Evolutionary conservation across 345 rosid species (phyloP), one percentile per base, ranked within the genome.

Genomic region (Dimocarpus longan): DNA sequence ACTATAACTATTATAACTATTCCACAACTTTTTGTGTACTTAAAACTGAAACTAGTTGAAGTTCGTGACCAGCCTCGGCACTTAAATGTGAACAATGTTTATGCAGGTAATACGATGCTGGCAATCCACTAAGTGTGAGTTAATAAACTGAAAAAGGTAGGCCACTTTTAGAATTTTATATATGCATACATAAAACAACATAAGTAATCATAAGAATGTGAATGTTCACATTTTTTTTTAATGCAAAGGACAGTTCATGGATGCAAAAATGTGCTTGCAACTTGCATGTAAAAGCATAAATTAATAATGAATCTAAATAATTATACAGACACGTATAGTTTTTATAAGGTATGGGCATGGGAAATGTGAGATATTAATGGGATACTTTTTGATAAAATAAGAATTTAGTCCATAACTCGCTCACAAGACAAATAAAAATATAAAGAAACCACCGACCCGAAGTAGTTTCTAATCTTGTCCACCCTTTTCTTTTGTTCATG

Each of bases 341-440:
- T 37, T 5, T 37, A 28, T 37, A 28, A 66, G 70, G 70, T 0
- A 66, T 39, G n/a, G 70, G 43, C 70, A 66, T 66, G 40, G 26
- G 70, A 37, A 66, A 28, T 65, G 68, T 24, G 42, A 12, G 28
- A n/a, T 65, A 26, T 32, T 65, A 24, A 65, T 5, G 10, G 26
- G 8, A 22, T 65, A 24, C 26, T 22, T 3, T 62, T 5, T 21
- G 5, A 66, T 76, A 52, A 22, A 76, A 52, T 21, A 76, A 76
- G 52, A 76, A 54, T 48, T 19, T 11, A 9, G 8, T 66, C 66
- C 73, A 76, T 52, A 6, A 76, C 22, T 37, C 52, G 66, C 22
- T 37, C 52, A 57, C 3, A 18, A n/a, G 26, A 59, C 22, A 13
- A 19, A 59, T 26, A n/a, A 19, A 19, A 19, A 57, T 4, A 57